Base-by-base conservation (phyloP, 73 alveolate species). In the Paramecium sexaurelia region DNA sequence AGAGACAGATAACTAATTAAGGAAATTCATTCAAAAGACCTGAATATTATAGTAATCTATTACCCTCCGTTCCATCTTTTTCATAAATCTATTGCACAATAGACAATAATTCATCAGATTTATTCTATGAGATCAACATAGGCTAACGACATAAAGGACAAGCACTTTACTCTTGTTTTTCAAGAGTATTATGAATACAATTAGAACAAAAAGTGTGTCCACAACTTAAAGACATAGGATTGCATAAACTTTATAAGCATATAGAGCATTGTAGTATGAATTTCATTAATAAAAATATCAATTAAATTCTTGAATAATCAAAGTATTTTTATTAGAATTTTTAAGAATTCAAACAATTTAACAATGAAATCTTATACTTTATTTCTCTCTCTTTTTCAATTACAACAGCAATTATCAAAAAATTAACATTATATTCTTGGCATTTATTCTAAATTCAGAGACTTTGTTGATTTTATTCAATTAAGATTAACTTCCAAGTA, bases 21-120 rank as follows among this genome's bases (percentile, higher is more conserved):
- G 90, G 90, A 43, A 78, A 78, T 78, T 78, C 90, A 24, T 41
- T 45, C 29, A 78, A 78, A 20, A 78, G 55, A 2, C 39, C 90
- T 78, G 17, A 51, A 22, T n/a, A 17, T n/a, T 41, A 78, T 37
- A 7, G 45, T 17, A 37, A 24, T 24, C 22, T 20, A 41, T 22
- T 78, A 78, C 73, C 41, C 11, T 78, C 69, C 11, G 29, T 39
- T 17, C 90, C 90, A 20, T 78, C 68, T 20, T 37, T 39, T 19
- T 22, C 43, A 45, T 78, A 78, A n/a, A 78, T 78, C 19, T 78
- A 19, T 24, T 40, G 8, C 10, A 78, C 55, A 15, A 29, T 24
- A 0, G 75, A 24, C 13, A 78, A 39, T 17, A 78, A 41, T 78
- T 78, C 90, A 45, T 78, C 90, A 36, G 90, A 17, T 43, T 45